Evolutionary conservation across 306 rosid genomes (phyloP), one percentile per base, ranked within the genome.

Genomic region (Prosopis cineraria): DNA sequence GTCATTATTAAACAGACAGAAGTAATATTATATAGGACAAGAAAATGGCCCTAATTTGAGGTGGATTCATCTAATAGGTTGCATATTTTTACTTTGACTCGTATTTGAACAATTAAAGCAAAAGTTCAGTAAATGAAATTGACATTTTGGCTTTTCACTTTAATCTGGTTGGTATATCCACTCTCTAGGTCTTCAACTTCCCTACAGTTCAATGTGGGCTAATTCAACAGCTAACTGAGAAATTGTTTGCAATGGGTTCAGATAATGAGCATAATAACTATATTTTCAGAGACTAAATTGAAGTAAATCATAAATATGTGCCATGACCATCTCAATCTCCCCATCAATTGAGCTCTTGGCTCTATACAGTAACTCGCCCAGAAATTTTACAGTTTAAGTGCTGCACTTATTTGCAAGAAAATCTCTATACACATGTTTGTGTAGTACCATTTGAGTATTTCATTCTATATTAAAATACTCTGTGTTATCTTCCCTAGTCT

Each of bases 171-270:
- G 73, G 53, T 56, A 47, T 69, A 6, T 63, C 37, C 10, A 14
- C 58, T 36, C 37, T 80, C 31, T 19, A 72, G 48, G 5, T 3
- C 20, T 47, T 37, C 48, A 22, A 37, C 70, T 48, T 56, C 20
- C 47, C 40, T 66, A 48, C 45, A 55, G 52, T 33, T 76, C 45
- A 83, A 63, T 69, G 69, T 75, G 70, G 70, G 70, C 40, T 68
- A 76, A n/a, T n/a, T n/a, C n/a, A 4, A 75, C 20, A 55, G 56
- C 41, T 70, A 63, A 68, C 34, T 45, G 2, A 19, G 70, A 41
- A n/a, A 79, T 47, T 47, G 55, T 47, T 19, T 19, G 2, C 10
- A 43, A 31, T 82, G 48, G 56, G 14, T 31, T 48, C 34, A 36
- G 60, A 60, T 48, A 31, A 62, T 33, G 45, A 7, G 20, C 37